Evolutionary conservation across 345 rosid genomes (phyloP), one percentile per base, ranked within the genome.

Genomic region (Camelina neglecta): DNA sequence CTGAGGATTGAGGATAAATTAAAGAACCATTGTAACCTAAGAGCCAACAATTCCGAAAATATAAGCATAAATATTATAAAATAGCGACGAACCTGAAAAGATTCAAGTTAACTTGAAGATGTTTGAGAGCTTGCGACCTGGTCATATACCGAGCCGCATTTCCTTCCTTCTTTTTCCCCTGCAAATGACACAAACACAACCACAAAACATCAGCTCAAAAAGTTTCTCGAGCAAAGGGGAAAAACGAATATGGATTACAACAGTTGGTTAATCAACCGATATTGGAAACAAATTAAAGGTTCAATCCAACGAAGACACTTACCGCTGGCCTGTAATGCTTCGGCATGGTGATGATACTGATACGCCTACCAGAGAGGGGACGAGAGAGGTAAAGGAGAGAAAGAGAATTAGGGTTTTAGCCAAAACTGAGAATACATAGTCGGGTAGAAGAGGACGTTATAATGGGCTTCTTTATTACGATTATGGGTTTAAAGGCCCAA

Each of bases 81-180:
- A 44, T 11, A 29, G 33, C 0, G 48, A 31, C 31, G 74, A 89
- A 93, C 99, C 99, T 85, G 89, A 95, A 91, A 20, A 86, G 83
- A 42, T 77, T 76, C 5, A 89, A 86, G 48, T 69, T 83, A 50
- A 91, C 92, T 86, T 95, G 97, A 56, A 95, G 99, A 57, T 74
- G 83, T 81, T 88, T 89, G 65, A 87, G 81, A 12, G 96, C 94
- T 78, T 92, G 96, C 18, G 96, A 84, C 89, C 99, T 86, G 69
- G 98, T 89, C 81, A 88, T 71, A 79, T 89, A 93, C 81, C 87
- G 83, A 26, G 97, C 92, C 18, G 89, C 96, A 79, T 92, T 93
- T 59, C 99, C 99, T 83, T 93, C 98, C 86, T 85, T 95, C 80
- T 88, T 95, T 88, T 95, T 95, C 10, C 99, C 99, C 99, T 95